These are phyloP conservation scores for Plasmodium malariae DNA, from an alignment of 169 alveolate genomes.

Conservation along the genomic window DNA sequence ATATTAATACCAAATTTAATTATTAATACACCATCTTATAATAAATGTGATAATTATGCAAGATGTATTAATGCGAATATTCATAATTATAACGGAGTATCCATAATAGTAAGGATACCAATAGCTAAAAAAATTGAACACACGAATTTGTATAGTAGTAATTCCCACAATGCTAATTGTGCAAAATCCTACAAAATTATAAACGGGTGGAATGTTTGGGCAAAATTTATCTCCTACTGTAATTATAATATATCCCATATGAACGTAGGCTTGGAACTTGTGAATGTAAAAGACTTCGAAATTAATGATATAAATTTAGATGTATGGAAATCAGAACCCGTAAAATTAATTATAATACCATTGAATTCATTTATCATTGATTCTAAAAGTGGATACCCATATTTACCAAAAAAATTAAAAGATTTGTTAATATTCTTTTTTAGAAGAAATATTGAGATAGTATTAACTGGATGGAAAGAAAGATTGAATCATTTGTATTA, in stretches of 20 bases:
- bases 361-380: constrained; percentile 42
- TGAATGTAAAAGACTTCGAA: constrained; percentile 34
- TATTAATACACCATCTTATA: constrained; percentile 34
- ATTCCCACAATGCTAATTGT: neutral
- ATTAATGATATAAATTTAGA: constrained; percentile 42
- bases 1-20: constrained; percentile 38
- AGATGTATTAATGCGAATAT: constrained; percentile 60
- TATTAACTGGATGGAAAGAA: constrained; percentile 2
- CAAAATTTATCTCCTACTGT: constrained; percentile 55
- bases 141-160: neutral
- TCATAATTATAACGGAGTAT: constrained; percentile 34
- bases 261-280: constrained; percentile 51
- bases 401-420: constrained; percentile 60
- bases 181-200: neutral
- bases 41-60: constrained; percentile 67
- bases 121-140: neutral
- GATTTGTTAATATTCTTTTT: constrained; percentile 63
- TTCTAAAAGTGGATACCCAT: constrained; percentile 61
- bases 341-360: constrained; percentile 74
- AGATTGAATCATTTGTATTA: neutral
- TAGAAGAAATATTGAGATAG: constrained; percentile 68
- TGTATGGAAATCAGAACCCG: constrained; percentile 76
- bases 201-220: constrained; percentile 75
- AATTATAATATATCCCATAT: constrained; percentile 37
- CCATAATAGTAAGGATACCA: constrained; percentile 50